Base-by-base conservation (phyloP, 2,329 filamentous ascomycete genomes). In the Aureobasidium sp. region DNA sequence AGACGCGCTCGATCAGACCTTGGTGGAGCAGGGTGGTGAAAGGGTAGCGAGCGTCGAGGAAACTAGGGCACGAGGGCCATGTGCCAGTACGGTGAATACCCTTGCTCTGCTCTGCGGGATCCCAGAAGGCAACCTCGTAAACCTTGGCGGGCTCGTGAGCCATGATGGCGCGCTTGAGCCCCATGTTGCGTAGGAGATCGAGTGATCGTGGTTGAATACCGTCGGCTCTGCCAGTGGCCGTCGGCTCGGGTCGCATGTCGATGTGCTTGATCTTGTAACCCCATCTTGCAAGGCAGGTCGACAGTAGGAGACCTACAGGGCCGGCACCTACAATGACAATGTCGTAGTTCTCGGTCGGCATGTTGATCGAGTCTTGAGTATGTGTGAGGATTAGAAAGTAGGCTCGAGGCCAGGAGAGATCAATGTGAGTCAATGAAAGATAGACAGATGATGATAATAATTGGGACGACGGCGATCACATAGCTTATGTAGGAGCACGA, bases 211-310 rank as follows among this genome's bases (percentile, higher is more conserved):
- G 91, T 77, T 96, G 91, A 63, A 97, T 95, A 65, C 91, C 91
- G 75, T 96, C 91, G 62, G 91, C 92, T 66, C 91, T 89, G 59
- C 91, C 91, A 22, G 91, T 96, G 2, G 85, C 79, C 14, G 91
- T 96, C 17, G 91, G 91, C 70, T 93, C 89, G 2, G 90, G 81
- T 63, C 91, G 84, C 76, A 95, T 96, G 77, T 96, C 92, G 71
- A 96, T 91, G 76, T 96, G 91, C 80, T 93, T 96, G 75, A 97
- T 90, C 74, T 86, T 91, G 81, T 96, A 97, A 22, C 92, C 92
- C 90, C 91, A 96, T 78, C 91, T 83, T 64, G 90, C 89, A 65
- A 97, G 83, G 72, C 89, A 93, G 34, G 91, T 91, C 9, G 91
- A 94, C 27, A 96, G 82, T 77, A 95, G 87, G 63, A 96, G 83